Evolutionary conservation across 2,329 filamentous ascomycete genomes (phyloP).

Genomic region (Aspergillus pseudotamarii): DNA sequence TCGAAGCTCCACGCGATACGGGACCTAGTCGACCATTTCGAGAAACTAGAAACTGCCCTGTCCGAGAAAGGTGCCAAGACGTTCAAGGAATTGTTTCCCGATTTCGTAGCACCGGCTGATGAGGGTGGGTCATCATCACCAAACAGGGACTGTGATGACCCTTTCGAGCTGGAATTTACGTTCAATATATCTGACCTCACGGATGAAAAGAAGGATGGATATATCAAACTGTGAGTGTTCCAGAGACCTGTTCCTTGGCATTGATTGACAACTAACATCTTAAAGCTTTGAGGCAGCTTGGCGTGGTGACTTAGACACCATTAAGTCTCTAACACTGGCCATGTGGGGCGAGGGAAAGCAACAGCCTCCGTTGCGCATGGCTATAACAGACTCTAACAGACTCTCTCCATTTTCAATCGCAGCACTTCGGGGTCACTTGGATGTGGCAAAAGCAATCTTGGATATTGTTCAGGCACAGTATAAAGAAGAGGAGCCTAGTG

Average conservation of each 20-base stretch:
- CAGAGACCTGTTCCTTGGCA: background rate
- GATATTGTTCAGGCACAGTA: constrained; percentile 73
- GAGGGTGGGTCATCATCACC: background rate
- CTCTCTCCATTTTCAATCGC: constrained; percentile 70
- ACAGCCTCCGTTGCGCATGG: constrained; percentile 65
- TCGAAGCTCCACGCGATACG: constrained; percentile 62
- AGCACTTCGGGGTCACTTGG: constrained; percentile 65
- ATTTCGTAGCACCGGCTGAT: constrained; percentile 25
- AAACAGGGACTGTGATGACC: constrained; percentile 17
- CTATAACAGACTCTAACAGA: constrained; percentile 55
- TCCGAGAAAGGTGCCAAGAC: constrained; percentile 65
- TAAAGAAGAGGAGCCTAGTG: constrained; percentile 56
- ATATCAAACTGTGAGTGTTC: constrained; percentile 61
- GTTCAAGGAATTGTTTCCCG: constrained; percentile 66
- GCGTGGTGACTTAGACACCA: constrained; percentile 65
- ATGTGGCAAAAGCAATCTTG: constrained; percentile 66
- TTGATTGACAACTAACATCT: constrained; percentile 45
- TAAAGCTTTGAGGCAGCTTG: constrained; percentile 67
- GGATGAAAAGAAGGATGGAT: constrained; percentile 58
- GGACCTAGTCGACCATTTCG: constrained; percentile 54
- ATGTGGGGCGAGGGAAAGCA: constrained; percentile 49
- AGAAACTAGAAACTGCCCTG: constrained; percentile 59
- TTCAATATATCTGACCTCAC: constrained; percentile 57
- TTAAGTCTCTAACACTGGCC: constrained; percentile 45
- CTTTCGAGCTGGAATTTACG: constrained; percentile 54